Evolutionary conservation across 1,284 basidiomycete genomes (phyloP).

Genomic region (Puccinia horiana): DNA sequence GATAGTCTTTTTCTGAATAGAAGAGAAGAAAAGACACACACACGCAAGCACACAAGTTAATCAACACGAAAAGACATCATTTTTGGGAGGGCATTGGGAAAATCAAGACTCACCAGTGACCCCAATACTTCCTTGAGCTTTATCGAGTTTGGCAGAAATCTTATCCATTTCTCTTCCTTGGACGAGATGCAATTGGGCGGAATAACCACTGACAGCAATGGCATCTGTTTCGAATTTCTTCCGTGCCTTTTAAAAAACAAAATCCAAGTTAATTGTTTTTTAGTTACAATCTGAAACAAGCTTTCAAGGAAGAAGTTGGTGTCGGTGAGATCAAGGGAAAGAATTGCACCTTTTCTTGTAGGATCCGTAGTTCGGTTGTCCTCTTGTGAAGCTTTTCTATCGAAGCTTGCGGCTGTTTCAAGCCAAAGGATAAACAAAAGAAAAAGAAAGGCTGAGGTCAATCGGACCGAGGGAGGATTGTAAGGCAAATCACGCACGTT

Average conservation of each 20-base stretch:
- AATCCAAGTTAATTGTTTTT: neutral
- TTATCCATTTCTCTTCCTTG: conserved; percentile 94
- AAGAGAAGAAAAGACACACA: no score
- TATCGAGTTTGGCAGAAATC: conserved; percentile 80
- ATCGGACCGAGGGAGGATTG: neutral
- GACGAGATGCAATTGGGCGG: conserved; percentile 85
- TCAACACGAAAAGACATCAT: conserved; percentile 79
- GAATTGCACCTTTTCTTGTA: conserved; percentile 68
- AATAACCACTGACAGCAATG: conserved; percentile 89
- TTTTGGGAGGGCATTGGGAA: no score
- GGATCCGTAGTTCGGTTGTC: conserved; percentile 77
- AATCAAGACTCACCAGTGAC: conserved; percentile 68
- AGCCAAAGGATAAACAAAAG: neutral
- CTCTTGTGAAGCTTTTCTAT: conserved; percentile 87
- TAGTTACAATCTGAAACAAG: neutral
- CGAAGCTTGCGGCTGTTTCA: conserved; percentile 64
- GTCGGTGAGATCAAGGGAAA: neutral
- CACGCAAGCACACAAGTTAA: conserved; percentile 62
- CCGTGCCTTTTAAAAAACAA: conserved; percentile 65
- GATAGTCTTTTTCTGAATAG: conserved; percentile 54
- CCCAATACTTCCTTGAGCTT: conserved; percentile 82
- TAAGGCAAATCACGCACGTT: conserved; percentile 12
- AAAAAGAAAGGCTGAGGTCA: neutral
- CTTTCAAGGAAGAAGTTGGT: neutral
- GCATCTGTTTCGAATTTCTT: conserved; percentile 95